Evolutionary conservation across 2,329 filamentous ascomycete species (phyloP).

Genomic region (Neurospora crassa): DNA sequence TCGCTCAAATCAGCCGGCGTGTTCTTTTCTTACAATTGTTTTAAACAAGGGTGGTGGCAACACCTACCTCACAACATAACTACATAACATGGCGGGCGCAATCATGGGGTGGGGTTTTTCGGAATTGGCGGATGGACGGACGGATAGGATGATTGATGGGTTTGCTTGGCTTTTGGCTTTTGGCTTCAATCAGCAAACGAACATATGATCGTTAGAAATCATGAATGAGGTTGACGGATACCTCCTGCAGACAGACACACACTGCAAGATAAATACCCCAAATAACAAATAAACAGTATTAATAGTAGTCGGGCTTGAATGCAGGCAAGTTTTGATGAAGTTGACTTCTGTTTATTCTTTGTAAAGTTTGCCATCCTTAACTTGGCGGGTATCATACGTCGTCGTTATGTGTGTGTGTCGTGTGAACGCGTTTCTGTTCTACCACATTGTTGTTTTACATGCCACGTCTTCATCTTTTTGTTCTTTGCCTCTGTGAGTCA

Average conservation of each 20-base stretch:
- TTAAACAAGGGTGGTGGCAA: neutral
- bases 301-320: neutral
- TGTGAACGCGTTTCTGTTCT: neutral
- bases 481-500: no score
- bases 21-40: neutral
- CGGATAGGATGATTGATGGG: neutral
- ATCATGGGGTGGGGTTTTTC: neutral
- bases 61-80: neutral
- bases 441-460: no score
- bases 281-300: neutral
- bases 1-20: neutral
- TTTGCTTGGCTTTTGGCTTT: neutral
- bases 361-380: neutral
- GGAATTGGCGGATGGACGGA: neutral
- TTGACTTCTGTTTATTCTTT: no score
- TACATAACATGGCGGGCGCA: neutral
- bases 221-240: neutral
- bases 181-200: neutral
- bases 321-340: neutral
- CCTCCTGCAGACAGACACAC: neutral
- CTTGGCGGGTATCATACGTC: neutral
- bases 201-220: neutral
- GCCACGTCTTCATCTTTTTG: no score
- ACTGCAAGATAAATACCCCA: neutral
- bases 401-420: neutral